A percentile compares a stretch with the other conserved stretches of the same genome.
Evolutionary conservation across 176 grass and related monocot species (phyloP).

Genomic region (Ensete ventricosum): DNA sequence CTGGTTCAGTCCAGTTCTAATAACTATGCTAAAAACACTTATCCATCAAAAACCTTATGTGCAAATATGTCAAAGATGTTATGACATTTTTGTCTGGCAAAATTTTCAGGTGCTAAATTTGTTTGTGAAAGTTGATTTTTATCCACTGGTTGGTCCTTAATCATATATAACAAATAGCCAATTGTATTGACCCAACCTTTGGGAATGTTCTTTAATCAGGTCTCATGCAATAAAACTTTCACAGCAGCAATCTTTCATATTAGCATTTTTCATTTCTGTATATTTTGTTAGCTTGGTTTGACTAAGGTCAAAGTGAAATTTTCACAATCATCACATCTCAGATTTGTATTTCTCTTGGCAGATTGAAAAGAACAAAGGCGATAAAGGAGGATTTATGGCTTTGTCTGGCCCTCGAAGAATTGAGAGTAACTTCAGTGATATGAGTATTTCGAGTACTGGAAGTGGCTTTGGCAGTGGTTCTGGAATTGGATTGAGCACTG

Average conservation of each 20-base stretch:
- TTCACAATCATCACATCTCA: neutral
- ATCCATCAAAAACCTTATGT: neutral
- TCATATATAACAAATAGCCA: too few species aligned
- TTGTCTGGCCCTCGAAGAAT: constrained; percentile 56
- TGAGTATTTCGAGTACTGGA: constrained; percentile 46
- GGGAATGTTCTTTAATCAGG: too few species aligned
- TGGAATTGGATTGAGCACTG: constrained; percentile 44
- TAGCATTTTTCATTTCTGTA: too few species aligned
- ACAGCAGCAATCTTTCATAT: too few species aligned
- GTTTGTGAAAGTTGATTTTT: too few species aligned
- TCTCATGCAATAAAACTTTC: too few species aligned
- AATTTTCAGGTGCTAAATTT: neutral
- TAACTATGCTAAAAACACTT: neutral
- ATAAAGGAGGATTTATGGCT: constrained; percentile 70
- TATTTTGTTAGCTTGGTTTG: too few species aligned
- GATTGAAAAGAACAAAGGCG: constrained; percentile 69
- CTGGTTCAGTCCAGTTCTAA: too few species aligned
- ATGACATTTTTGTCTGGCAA: neutral
- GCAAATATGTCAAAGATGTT: neutral
- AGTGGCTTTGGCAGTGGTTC: constrained; percentile 55
- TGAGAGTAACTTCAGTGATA: constrained; percentile 53
- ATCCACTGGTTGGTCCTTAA: too few species aligned
- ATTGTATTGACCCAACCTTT: too few species aligned
- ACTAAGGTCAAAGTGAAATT: neutral
- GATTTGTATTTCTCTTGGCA: constrained; percentile 18